phyloP scores from a whole-genome alignment of 2,329 filamentous ascomycete species.

The Harringtonia aguacate region DNA sequence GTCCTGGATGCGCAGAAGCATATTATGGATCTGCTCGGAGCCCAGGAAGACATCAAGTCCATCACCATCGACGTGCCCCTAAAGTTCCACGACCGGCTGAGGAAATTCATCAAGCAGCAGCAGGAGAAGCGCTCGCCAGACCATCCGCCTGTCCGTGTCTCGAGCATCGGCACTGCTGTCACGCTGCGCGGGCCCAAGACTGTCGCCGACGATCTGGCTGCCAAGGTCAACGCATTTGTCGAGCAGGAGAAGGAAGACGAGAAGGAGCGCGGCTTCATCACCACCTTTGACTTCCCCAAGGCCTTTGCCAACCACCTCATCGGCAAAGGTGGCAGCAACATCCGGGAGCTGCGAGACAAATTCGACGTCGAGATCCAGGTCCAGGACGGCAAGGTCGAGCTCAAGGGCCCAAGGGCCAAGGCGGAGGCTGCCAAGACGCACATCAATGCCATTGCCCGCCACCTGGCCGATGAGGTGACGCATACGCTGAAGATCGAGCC shows the following conservation, averaged over 20 bases:
- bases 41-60: constrained; percentile 44
- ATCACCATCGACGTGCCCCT: constrained; percentile 44
- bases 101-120: constrained; percentile 54
- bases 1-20: constrained; percentile 46
- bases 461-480: constrained; percentile 83
- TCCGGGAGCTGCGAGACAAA: constrained; percentile 53
- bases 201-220: constrained; percentile 58
- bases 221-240: constrained; percentile 69
- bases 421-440: constrained; percentile 76
- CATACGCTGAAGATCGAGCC: constrained; percentile 83
- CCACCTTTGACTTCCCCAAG: constrained; percentile 86
- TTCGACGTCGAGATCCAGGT: constrained; percentile 74
- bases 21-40: constrained; percentile 45
- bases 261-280: constrained; percentile 79
- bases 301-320: constrained; percentile 84
- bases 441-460: constrained; percentile 68
- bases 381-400: constrained; percentile 84
- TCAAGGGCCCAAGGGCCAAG: constrained; percentile 93
- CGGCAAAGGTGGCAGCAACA: constrained; percentile 57
- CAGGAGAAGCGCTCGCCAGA: constrained; percentile 45
- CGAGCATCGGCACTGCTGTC: constrained; percentile 48
- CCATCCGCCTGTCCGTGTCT: constrained; percentile 50
- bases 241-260: constrained; percentile 86
- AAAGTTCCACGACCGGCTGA: constrained; percentile 54
- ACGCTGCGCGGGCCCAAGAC: constrained; percentile 68